Conservation (phyloP, 306 rosid species). For the Carpinus fangiana region DNA sequence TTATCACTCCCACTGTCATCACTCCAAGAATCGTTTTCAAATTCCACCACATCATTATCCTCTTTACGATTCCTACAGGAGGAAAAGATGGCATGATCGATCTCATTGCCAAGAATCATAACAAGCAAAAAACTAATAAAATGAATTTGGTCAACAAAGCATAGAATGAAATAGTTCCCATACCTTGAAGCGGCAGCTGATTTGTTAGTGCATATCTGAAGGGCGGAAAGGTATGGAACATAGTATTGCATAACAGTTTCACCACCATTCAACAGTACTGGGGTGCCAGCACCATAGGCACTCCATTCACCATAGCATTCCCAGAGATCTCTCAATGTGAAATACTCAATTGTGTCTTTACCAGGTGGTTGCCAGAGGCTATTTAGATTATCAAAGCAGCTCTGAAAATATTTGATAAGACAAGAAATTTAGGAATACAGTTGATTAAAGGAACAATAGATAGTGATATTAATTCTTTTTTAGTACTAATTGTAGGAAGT, state of each 20-base stretch:
- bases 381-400: constrained; percentile 50
- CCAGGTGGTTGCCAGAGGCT: constrained; percentile 55
- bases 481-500: neutral
- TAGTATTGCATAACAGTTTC: constrained; percentile 53
- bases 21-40: constrained; percentile 76
- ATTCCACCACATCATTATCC: constrained; percentile 46
- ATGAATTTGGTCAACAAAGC: neutral
- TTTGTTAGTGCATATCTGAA: constrained; percentile 61
- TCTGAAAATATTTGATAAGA: constrained; percentile 37
- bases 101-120: neutral
- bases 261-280: constrained; percentile 45
- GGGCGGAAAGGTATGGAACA: constrained; percentile 74
- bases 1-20: constrained; percentile 74
- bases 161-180: neutral
- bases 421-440: neutral
- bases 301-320: constrained; percentile 81
- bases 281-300: constrained; percentile 64
- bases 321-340: constrained; percentile 63
- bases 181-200: constrained; percentile 54
- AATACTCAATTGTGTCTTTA: constrained; percentile 51
- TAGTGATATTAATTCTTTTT: too few species aligned
- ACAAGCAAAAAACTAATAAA: neutral
- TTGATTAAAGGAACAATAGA: neutral
- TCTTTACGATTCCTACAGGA: constrained; percentile 40
- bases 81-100: neutral